A percentile compares a stretch with the other conserved stretches of the same genome.
phyloP scores from a whole-genome alignment of 495 filamentous ascomycete genomes.

The Hypoxylon perforatum region DNA sequence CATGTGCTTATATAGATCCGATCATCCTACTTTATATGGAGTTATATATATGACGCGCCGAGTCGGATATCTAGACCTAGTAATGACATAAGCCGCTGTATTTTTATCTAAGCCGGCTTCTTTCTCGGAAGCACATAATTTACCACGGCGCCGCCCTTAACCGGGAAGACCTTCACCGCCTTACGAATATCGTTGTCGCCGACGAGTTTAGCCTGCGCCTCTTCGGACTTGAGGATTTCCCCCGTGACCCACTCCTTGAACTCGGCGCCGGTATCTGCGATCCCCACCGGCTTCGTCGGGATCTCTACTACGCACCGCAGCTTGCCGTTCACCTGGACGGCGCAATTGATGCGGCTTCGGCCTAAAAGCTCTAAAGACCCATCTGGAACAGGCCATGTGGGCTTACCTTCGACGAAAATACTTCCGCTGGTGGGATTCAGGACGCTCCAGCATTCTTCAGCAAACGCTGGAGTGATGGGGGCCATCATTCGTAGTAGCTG shows the following conservation, averaged over 20 bases:
- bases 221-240: conserved; percentile 54
- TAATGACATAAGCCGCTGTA: not conserved
- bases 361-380: conserved; percentile 57
- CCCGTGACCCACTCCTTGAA: conserved; percentile 68
- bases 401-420: conserved; percentile 56
- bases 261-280: conserved; percentile 40
- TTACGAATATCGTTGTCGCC: conserved; percentile 50
- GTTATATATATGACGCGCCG: not conserved
- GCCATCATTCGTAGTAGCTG: conserved; percentile 76
- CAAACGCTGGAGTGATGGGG: conserved; percentile 79
- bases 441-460: conserved; percentile 81
- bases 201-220: conserved; percentile 61
- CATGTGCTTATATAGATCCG: too few species aligned
- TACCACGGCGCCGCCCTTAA: conserved; percentile 63
- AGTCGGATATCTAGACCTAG: conserved; percentile 27
- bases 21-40: too few species aligned
- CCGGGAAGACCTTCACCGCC: conserved; percentile 63
- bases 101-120: conserved; percentile 35
- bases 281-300: conserved; percentile 44
- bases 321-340: conserved; percentile 83
- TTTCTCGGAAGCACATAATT: conserved; percentile 64
- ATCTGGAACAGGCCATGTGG: conserved; percentile 59
- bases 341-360: conserved; percentile 57
- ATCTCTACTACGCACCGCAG: conserved; percentile 73
- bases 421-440: conserved; percentile 52